These are phyloP conservation scores for Aspergillus ibericus DNA, from an alignment of 2,329 filamentous ascomycete genomes.

Conservation along the genomic window DNA sequence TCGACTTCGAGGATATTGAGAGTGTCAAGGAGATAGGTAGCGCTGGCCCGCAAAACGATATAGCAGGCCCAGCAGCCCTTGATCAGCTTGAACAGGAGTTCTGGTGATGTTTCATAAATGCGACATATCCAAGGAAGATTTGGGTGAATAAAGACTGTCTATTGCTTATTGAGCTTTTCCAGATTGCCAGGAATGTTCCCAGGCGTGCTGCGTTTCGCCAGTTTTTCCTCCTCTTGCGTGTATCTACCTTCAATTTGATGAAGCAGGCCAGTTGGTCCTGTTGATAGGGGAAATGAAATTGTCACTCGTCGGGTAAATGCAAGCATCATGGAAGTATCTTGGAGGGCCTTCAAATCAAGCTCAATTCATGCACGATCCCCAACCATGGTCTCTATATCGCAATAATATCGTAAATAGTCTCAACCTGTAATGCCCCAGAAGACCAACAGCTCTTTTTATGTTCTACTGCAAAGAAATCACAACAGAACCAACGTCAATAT, in stretches of 20 bases:
- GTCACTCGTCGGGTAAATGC: neutral
- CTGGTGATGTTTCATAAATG: conserved; percentile 5
- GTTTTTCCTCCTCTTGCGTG: neutral
- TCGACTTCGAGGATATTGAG: conserved; percentile 18
- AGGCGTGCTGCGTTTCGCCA: neutral
- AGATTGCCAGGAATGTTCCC: neutral
- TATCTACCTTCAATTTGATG: neutral
- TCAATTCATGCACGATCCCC: neutral
- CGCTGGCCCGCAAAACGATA: neutral
- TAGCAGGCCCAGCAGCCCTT: neutral
- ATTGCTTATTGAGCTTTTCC: too few relatives aligned
- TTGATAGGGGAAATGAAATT: neutral
- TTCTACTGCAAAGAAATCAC: neutral
- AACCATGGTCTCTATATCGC: neutral
- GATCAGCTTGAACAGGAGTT: conserved; percentile 9
- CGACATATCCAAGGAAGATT: too few relatives aligned
- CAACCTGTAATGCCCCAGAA: neutral
- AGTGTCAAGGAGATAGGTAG: conserved; percentile 25
- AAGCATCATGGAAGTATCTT: neutral
- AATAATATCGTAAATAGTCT: neutral
- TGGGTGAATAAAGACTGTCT: too few relatives aligned
- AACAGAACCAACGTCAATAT: neutral
- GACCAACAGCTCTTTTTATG: neutral
- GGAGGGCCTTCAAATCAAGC: neutral
- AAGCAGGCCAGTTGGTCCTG: neutral